Conservation (phyloP, 1,139 yeast species). For the Saccharomycopsis phalli region DNA sequence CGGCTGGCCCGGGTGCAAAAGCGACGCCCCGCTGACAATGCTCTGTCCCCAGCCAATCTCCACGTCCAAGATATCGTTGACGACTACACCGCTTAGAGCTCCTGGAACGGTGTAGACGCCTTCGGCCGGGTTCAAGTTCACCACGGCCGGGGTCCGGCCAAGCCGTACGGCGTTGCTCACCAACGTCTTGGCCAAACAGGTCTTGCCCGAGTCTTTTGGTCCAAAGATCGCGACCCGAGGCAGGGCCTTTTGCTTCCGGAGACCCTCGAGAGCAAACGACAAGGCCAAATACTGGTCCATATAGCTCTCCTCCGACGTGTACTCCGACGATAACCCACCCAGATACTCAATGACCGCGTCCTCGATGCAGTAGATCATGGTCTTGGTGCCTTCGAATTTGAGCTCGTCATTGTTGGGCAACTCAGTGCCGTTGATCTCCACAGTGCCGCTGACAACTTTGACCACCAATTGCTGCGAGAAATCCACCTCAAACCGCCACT, state of each 20-base stretch:
- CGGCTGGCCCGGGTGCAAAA: constrained; percentile 82
- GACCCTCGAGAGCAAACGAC: constrained; percentile 67
- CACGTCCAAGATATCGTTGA: constrained; percentile 72
- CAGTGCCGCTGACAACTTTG: constrained; percentile 57
- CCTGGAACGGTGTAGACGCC: constrained; percentile 83
- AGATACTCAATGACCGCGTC: constrained; percentile 40
- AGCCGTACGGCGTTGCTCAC: constrained; percentile 69
- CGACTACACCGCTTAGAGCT: constrained; percentile 72
- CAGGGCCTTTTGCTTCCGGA: constrained; percentile 32
- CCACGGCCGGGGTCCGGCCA: constrained; percentile 54
- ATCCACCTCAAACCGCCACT: constrained; percentile 81
- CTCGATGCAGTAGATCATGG: constrained; percentile 53
- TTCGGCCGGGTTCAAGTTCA: constrained; percentile 77
- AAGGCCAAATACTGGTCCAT: constrained; percentile 58
- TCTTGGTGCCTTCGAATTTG: constrained; percentile 47
- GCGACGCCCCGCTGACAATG: constrained; percentile 79
- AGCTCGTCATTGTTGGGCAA: constrained; percentile 64
- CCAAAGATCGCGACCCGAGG: constrained; percentile 77
- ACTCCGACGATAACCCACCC: constrained; percentile 43
- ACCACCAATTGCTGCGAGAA: constrained; percentile 47
- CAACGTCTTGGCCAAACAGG: constrained; percentile 61
- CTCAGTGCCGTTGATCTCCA: constrained; percentile 91
- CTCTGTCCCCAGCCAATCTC: constrained; percentile 83
- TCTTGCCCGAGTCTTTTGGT: constrained; percentile 64
- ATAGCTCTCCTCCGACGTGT: constrained; percentile 61